Base-by-base conservation (phyloP, 2,329 filamentous ascomycete genomes). In the Calonectria pauciramosa region DNA sequence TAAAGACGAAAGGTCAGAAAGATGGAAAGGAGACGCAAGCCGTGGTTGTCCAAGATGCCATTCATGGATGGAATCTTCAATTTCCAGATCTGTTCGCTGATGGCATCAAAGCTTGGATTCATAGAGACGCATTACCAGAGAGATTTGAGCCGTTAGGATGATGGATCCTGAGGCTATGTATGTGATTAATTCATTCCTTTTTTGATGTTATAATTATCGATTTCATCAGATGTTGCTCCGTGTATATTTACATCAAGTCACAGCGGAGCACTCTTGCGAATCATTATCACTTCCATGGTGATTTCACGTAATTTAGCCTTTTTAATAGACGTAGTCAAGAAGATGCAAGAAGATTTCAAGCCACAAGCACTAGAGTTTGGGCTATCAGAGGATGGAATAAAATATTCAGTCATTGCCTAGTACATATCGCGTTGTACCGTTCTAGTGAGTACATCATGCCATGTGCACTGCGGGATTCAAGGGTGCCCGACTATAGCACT, bases 21-120 rank as follows among this genome's bases (percentile, higher is more conserved):
- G 28, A 76, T 65, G 41, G 78, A 56, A 70, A 80, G 47, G 63
- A 72, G 16, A 80, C 81, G 3, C 59, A 77, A 10, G 80, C 78
- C 7, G 83, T 82, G 34, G 68, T 85, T 10, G 79, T 86, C 3
- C 78, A 54, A n/a, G 81, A 82, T 8, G 84, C 84, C 13, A 80
- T 84, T 28, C 84, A 86, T 74, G 81, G 80, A 13, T 86, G 85
- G 85, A 82, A 86, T 68, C 71, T 86, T 54, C 84, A 86, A 67
- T 75, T 82, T n/a, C 84, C 84, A 0, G 72, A 80, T 26, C 49
- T 86, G 5, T 86, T 86, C 72, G 83, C 83, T 4, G 77, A 78
- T 32, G 82, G 82, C 3, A 76, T 86, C 8, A 80, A 77, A 70
- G 82, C 84, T 9, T 86, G 85, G 84, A 72, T 84, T 34, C 79